Percentiles rank a stretch among this genome's conserved stretches.
These are phyloP conservation scores for Hyphopichia wangnamkhiaoensis DNA, from an alignment of 1,139 yeast genomes.

Conservation along the genomic window DNA sequence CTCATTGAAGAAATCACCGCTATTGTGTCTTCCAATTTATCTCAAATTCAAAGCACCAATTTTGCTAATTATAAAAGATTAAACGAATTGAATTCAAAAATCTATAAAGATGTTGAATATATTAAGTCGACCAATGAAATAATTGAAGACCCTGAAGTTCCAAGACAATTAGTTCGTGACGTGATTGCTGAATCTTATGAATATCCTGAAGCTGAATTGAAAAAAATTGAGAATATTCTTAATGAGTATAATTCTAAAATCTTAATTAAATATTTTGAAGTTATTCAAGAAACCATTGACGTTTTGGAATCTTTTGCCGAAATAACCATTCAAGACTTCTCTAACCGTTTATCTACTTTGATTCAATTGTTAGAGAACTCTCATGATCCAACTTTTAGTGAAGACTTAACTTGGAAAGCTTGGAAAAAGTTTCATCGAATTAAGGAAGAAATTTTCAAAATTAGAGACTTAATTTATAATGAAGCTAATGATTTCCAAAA, in stretches of 20 bases:
- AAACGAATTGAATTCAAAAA: constrained; percentile 45
- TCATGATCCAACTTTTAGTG: constrained; percentile 19
- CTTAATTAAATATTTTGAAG: constrained; percentile 39
- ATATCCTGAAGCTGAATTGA: constrained; percentile 32
- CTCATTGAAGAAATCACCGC: constrained; percentile 37
- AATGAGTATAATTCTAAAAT: constrained; percentile 34
- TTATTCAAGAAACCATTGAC: constrained; percentile 59
- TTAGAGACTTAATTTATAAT: constrained; percentile 58
- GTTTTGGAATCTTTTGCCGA: constrained; percentile 75
- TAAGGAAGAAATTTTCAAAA: constrained; percentile 53
- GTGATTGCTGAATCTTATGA: constrained; percentile 41
- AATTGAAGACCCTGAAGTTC: constrained; percentile 30
- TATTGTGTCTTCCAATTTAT: constrained; percentile 39
- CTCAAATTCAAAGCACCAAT: constrained; percentile 41
- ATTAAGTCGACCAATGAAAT: constrained; percentile 41
- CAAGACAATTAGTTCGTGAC: constrained; percentile 63
- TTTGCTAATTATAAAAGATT: constrained; percentile 47
- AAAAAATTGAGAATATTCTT: constrained; percentile 33
- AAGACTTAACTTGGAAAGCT: constrained; percentile 53
- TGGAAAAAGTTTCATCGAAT: constrained; percentile 68
- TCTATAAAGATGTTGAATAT: constrained; percentile 50
- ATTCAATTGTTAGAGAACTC: constrained; percentile 29
- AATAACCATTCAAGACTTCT: constrained; percentile 57
- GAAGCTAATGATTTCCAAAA: constrained; percentile 41
- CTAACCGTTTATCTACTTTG: constrained; percentile 33